Base-by-base conservation (phyloP, 305 asterid species). In the Fraxinus sp. region DNA sequence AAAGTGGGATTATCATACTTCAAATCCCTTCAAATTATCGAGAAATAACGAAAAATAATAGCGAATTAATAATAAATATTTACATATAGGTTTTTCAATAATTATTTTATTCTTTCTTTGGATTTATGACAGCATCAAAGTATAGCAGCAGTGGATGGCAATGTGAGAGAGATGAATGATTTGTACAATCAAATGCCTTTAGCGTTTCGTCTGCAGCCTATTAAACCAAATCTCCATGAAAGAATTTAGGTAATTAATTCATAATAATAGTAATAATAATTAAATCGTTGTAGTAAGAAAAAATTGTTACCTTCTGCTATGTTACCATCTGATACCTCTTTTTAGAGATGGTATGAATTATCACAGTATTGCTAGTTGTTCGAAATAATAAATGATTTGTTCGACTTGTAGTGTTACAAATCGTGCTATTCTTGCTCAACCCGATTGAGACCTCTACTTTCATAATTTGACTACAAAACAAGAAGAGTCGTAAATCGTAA, bases 191-290 rank as follows among this genome's bases (percentile, higher is more conserved):
- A 87, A 80, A 88, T 90, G 90, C 91, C 95, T 1, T 89, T 90
- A 59, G 89, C 92, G 77, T 90, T 89, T 74, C 87, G 93, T 0
- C 91, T 90, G 16, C 93, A 92, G 84, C 93, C 95, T 9, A 90
- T 92, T 93, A 92, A 92, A 89, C 95, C 95, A 7, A 89, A 90
- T 89, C 90, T 92, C 32, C 95, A 92, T 79, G 92, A 90, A 3
- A 14, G 20, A 16, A 49, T 49, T 49, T 49, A 49, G 59, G 20
- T 0, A 49, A 49, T 49, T 14, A 49, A 11, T 49, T 49, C 55
- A 43, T 43, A 49, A 49, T 49, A 49, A 49, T 49, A 14, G 5
- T 46, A 46, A 49, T 14, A 49, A 14, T 49, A 49, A 14, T 49
- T 14, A 14, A 49, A 49, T 49, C 55, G 5, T 46, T 11, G 55